Conservation (phyloP, 2,329 filamentous ascomycete genomes). For the Penicillium paneum region DNA sequence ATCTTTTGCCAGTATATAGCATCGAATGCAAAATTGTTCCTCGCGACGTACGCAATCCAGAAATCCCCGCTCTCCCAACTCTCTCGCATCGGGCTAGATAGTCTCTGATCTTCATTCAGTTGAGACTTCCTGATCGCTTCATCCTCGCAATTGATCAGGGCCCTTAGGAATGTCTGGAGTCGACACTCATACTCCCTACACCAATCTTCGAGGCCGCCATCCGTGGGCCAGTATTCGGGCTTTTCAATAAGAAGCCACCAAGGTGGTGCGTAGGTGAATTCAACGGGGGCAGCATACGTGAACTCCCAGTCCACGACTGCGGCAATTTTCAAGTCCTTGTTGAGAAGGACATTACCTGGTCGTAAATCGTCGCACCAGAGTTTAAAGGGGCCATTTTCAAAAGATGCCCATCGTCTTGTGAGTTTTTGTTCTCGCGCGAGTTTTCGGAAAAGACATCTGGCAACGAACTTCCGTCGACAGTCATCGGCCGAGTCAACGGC, state of each 20-base stretch:
- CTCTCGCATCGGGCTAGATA: constrained; percentile 10
- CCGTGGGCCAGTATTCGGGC: constrained; percentile 21
- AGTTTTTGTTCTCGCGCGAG: not conserved
- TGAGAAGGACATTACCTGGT: constrained; percentile 19
- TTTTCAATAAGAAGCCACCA: constrained; percentile 25
- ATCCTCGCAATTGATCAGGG: constrained; percentile 12
- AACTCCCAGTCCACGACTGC: constrained; percentile 27
- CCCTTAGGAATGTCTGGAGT: constrained; percentile 19
- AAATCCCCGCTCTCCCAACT: not conserved
- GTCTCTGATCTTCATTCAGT: constrained; percentile 11
- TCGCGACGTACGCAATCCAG: not conserved
- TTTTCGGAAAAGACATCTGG: not conserved
- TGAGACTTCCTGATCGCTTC: too few relatives aligned
- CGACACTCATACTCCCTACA: constrained; percentile 9
- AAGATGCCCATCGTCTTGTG: not conserved
- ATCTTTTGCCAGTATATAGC: constrained; percentile 10
- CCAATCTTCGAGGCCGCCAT: constrained; percentile 19
- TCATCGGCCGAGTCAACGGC: not conserved
- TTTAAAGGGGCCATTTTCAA: constrained; percentile 15
- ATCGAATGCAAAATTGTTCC: constrained; percentile 14
- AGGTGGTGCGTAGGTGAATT: constrained; percentile 21
- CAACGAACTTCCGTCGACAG: not conserved
- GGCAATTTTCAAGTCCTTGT: constrained; percentile 11
- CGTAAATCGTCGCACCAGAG: constrained; percentile 26
- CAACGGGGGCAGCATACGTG: constrained; percentile 20